A percentile compares a stretch with the other conserved stretches of the same genome.
Evolutionary conservation across 805 yeast species (phyloP).

Genomic region (Novakomyces olei): DNA sequence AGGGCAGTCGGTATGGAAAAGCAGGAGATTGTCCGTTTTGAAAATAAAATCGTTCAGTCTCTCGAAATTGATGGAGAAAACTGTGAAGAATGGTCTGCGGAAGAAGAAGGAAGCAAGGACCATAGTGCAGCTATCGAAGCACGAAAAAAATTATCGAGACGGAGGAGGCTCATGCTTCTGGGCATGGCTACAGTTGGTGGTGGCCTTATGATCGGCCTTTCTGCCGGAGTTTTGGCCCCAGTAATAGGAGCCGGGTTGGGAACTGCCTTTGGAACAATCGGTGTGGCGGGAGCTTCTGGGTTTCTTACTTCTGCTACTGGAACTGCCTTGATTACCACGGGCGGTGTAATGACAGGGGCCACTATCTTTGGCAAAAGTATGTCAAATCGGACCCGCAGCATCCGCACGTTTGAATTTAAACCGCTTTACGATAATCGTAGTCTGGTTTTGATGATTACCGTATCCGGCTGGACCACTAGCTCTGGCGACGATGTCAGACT

Average conservation of each 20-base stretch:
- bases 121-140: constrained; percentile 30
- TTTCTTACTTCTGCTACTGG: constrained; percentile 95
- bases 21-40: constrained; percentile 72
- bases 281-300: constrained; percentile 80
- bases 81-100: constrained; percentile 57
- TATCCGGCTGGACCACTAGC: constrained; percentile 96
- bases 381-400: constrained; percentile 70
- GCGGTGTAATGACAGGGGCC: constrained; percentile 83
- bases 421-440: constrained; percentile 83
- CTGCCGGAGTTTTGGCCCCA: constrained; percentile 91
- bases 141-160: constrained; percentile 43
- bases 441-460: constrained; percentile 66
- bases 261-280: constrained; percentile 87
- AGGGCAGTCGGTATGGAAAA: constrained; percentile 30
- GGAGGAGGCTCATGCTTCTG: constrained; percentile 56
- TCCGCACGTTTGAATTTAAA: constrained; percentile 76
- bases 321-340: constrained; percentile 75
- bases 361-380: constrained; percentile 71
- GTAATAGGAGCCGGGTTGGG: constrained; percentile 97
- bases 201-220: constrained; percentile 73
- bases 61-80: constrained; percentile 68
- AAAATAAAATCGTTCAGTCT: constrained; percentile 72
- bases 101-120: constrained; percentile 14
- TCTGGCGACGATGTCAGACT: constrained; percentile 84
- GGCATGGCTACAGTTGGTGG: constrained; percentile 96